phyloP scores from a whole-genome alignment of 345 rosid genomes.

The Moricandia moricandioides region DNA sequence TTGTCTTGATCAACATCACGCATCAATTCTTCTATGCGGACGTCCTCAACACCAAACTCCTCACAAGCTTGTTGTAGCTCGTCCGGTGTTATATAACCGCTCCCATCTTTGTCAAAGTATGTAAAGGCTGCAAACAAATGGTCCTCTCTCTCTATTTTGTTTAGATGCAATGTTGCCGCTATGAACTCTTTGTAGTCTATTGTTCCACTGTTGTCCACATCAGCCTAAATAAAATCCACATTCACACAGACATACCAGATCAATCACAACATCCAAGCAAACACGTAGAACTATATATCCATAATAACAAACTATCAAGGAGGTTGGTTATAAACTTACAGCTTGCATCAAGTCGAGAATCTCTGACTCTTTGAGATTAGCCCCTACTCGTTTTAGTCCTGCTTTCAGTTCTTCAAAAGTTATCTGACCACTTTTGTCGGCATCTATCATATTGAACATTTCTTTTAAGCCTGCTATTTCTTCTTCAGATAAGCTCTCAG shows the following conservation, averaged over 20 bases:
- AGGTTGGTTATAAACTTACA: conserved; percentile 45
- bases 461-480: conserved; percentile 90
- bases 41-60: conserved; percentile 76
- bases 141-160: conserved; percentile 79
- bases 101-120: conserved; percentile 87
- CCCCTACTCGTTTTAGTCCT: conserved; percentile 73
- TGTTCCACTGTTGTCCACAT: conserved; percentile 81
- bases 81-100: conserved; percentile 83
- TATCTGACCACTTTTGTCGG: conserved; percentile 80
- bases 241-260: not conserved
- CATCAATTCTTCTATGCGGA: conserved; percentile 69
- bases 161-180: conserved; percentile 85
- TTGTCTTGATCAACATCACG: conserved; percentile 79
- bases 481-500: conserved; percentile 83
- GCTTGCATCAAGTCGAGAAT: conserved; percentile 89
- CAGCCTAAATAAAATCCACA: conserved; percentile 57
- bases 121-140: conserved; percentile 79
- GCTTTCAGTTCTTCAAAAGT: conserved; percentile 83
- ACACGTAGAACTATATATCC: not conserved
- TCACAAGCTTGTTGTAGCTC: conserved; percentile 89
- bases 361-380: conserved; percentile 81
- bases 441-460: conserved; percentile 87
- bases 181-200: conserved; percentile 83
- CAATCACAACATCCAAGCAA: not conserved
- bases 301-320: not conserved